phyloP scores from a whole-genome alignment of 2,329 filamentous ascomycete species.

The Atkinsonella hypoxylon region DNA sequence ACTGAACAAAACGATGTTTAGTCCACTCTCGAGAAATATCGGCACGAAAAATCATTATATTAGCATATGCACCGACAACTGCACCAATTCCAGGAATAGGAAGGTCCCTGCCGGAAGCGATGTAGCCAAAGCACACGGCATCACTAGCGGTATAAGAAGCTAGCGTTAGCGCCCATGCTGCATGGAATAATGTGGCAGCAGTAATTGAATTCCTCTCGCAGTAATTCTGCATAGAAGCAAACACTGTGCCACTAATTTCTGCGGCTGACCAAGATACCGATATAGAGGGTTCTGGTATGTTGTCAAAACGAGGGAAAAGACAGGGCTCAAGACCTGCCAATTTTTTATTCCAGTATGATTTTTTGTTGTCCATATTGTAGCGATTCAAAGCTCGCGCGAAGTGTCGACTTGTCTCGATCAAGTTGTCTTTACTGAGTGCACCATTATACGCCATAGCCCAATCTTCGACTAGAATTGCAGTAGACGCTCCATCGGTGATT shows the following conservation, averaged over 20 bases:
- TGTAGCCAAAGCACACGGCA: constrained; percentile 41
- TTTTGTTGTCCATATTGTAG: constrained; percentile 1
- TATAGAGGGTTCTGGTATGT: background rate
- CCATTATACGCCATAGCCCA: constrained; percentile 3
- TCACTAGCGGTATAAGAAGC: constrained; percentile 31
- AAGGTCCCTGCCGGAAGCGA: constrained; percentile 40
- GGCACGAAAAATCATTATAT: constrained; percentile 40
- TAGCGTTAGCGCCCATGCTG: constrained; percentile 39
- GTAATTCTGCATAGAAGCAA: constrained; percentile 15
- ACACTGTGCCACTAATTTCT: background rate
- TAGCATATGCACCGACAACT: constrained; percentile 40
- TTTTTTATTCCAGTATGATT: constrained; percentile 7
- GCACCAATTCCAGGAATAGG: constrained; percentile 34
- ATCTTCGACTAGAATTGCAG: constrained; percentile 8
- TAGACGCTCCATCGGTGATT: constrained; percentile 22
- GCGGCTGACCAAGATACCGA: background rate
- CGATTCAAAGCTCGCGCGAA: constrained; percentile 3
- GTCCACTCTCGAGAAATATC: constrained; percentile 16
- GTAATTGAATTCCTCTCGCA: constrained; percentile 31
- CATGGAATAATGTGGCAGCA: constrained; percentile 35
- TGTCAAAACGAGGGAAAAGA: constrained; percentile 5
- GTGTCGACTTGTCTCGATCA: constrained; percentile 3
- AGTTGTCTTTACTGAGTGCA: background rate
- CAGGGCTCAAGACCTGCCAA: constrained; percentile 6
- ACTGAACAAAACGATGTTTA: constrained; percentile 17